Conservation (phyloP, 371 early-diverging fungal species). For the Conidiobolus incongruus region DNA sequence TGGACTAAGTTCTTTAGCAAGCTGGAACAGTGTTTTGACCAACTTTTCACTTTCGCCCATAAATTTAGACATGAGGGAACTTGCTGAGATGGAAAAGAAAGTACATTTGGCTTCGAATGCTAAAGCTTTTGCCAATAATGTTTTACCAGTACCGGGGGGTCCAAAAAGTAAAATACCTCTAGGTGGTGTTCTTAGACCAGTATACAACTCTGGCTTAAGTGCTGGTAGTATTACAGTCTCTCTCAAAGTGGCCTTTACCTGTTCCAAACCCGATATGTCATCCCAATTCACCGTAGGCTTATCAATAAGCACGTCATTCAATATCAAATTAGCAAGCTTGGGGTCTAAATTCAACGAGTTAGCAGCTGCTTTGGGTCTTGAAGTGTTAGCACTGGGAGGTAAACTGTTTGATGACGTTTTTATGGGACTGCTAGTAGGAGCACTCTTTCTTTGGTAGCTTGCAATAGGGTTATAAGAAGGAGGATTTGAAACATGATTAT, state of each 20-base stretch:
- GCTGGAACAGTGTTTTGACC: constrained; percentile 76
- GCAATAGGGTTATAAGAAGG: too few species aligned
- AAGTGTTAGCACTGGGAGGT: too few species aligned
- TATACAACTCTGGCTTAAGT: constrained; percentile 72
- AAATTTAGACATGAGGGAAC: constrained; percentile 86
- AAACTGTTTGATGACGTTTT: too few species aligned
- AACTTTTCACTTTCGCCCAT: constrained; percentile 93
- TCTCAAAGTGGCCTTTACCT: constrained; percentile 61
- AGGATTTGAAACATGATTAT: too few species aligned
- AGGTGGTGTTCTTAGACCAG: constrained; percentile 60
- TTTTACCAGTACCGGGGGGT: constrained; percentile 74
- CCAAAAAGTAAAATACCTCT: constrained; percentile 72
- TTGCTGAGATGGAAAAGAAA: constrained; percentile 18
- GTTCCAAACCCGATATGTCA: constrained; percentile 77
- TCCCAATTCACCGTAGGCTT: constrained; percentile 51
- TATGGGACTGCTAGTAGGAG: too few species aligned
- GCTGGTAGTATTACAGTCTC: constrained; percentile 78
- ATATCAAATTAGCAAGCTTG: too few species aligned
- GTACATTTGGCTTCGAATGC: constrained; percentile 19
- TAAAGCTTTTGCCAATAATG: constrained; percentile 80
- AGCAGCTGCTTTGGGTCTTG: too few species aligned
- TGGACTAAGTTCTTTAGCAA: constrained; percentile 73
- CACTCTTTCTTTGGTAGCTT: too few species aligned
- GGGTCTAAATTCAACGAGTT: too few species aligned
- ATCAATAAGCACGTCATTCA: too few species aligned